phyloP scores from a whole-genome alignment of 176 grass and related monocot species.

The Oryza brachyantha region DNA sequence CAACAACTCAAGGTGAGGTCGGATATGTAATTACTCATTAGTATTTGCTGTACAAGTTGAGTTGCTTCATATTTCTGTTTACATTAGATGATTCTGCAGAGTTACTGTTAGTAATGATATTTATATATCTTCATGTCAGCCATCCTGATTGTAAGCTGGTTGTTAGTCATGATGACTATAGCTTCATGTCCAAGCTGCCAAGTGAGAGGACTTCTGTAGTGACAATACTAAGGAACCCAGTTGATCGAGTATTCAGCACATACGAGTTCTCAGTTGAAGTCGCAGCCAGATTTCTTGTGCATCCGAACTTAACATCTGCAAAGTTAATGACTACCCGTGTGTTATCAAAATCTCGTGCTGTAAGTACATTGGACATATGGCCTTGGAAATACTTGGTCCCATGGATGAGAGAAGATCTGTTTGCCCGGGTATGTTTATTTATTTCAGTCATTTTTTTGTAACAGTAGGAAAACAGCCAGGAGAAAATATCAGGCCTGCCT shows the following conservation, averaged over 20 bases:
- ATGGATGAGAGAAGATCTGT: conserved; percentile 97
- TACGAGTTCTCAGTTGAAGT: conserved; percentile 98
- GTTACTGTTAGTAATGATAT: conserved; percentile 14
- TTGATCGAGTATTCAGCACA: conserved; percentile 93
- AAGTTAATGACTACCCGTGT: conserved; percentile 63
- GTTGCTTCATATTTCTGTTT: neutral
- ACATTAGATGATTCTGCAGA: conserved; percentile 11
- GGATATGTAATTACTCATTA: no score
- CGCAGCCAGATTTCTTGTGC: conserved; percentile 90
- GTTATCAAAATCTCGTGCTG: conserved; percentile 45
- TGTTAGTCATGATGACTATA: conserved; percentile 97
- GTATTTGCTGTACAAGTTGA: no score
- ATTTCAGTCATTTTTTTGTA: neutral
- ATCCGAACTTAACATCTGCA: conserved; percentile 81
- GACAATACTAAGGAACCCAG: conserved; percentile 85
- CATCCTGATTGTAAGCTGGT: conserved; percentile 96
- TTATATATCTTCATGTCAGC: conserved; percentile 38
- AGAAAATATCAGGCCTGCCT: neutral
- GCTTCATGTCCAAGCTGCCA: conserved; percentile 83
- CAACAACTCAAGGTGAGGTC: no score
- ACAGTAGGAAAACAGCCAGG: neutral
- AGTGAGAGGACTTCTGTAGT: conserved; percentile 86
- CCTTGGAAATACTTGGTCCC: conserved; percentile 99
- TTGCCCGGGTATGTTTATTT: conserved; percentile 57
- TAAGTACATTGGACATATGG: conserved; percentile 97